phyloP scores from a whole-genome alignment of 2,329 filamentous ascomycete genomes.

The Ceratocystis lukuohia region DNA sequence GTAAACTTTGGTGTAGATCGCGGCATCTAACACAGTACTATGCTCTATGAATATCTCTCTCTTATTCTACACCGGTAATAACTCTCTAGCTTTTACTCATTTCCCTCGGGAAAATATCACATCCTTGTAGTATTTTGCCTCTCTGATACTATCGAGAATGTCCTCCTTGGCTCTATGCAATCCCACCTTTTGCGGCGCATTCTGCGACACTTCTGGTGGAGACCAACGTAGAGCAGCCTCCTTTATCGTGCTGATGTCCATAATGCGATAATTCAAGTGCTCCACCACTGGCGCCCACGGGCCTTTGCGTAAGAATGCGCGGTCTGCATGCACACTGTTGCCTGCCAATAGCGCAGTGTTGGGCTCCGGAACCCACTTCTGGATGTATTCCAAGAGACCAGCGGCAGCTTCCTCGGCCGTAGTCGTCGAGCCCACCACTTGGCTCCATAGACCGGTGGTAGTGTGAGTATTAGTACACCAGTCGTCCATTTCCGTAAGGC shows the following conservation, averaged over 20 bases:
- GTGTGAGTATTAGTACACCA: slow-evolving; percentile 81
- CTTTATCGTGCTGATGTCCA: slow-evolving; percentile 87
- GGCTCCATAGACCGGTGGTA: slow-evolving; percentile 64
- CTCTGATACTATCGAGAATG: slow-evolving; percentile 87
- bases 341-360: slow-evolving; percentile 66
- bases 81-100: background rate
- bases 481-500: slow-evolving; percentile 66
- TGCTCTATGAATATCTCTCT: background rate
- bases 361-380: slow-evolving; percentile 51
- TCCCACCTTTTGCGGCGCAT: slow-evolving; percentile 58
- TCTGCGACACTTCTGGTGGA: slow-evolving; percentile 41
- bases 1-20: too few relatives aligned
- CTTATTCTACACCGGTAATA: background rate
- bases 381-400: slow-evolving; percentile 65
- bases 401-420: slow-evolving; percentile 65
- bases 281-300: slow-evolving; percentile 63
- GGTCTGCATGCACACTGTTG: slow-evolving; percentile 86
- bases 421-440: slow-evolving; percentile 30
- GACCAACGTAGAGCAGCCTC: slow-evolving; percentile 80
- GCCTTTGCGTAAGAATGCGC: slow-evolving; percentile 58
- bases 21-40: background rate
- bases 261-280: slow-evolving; percentile 75
- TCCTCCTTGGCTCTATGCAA: slow-evolving; percentile 76
- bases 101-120: slow-evolving; percentile 42
- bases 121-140: slow-evolving; percentile 71